Base-by-base conservation (phyloP, 805 yeast genomes). In the Ogataea trehalophila region DNA sequence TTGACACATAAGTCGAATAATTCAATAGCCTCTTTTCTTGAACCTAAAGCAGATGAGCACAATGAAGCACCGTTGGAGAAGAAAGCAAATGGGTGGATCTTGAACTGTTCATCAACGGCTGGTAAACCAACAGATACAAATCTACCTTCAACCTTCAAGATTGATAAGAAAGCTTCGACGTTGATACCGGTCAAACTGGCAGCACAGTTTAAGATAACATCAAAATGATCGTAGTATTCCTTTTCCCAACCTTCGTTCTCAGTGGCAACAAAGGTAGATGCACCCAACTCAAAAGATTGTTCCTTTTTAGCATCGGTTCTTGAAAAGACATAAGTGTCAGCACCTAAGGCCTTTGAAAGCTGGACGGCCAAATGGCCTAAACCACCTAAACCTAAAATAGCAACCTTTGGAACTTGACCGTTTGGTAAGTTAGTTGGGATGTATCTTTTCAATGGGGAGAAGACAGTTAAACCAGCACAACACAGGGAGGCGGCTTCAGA, bases 401-500 rank as follows among this genome's bases (percentile, higher is more conserved):
- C 75, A 46, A 71, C 67, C 45, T 64, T 67, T 47, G 69, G 68
- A 37, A 45, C 54, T 50, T 61, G 61, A 22, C 70, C 71, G 17
- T 55, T 46, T 38, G 65, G 59, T 17, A 59, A 50, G 41, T 53
- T 36, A 2, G 44, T 55, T 45, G 66, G 65, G 43, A 61, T 60
- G 50, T 68, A 68, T 64, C 77, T 69, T 33, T 65, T 68, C 47
- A 76, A 59, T 31, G 80, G 80, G 11, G 79, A 74, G 60, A 64
- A 76, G 13, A 71, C 76, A 5, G 80, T 76, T 49, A 75, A 62
- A 44, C 80, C 80, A 33, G 76, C 80, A 61, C 80, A 75, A 65
- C 76, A 67, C 64, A 75, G 60, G 6, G 80, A 77, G 7, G 77
- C 79, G 36, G 75, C 79, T 41, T 60, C 69, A 16, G 60, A 58